phyloP scores from a whole-genome alignment of 2,329 filamentous ascomycete genomes.

The Immersiporthe knoxdaviesiana region DNA sequence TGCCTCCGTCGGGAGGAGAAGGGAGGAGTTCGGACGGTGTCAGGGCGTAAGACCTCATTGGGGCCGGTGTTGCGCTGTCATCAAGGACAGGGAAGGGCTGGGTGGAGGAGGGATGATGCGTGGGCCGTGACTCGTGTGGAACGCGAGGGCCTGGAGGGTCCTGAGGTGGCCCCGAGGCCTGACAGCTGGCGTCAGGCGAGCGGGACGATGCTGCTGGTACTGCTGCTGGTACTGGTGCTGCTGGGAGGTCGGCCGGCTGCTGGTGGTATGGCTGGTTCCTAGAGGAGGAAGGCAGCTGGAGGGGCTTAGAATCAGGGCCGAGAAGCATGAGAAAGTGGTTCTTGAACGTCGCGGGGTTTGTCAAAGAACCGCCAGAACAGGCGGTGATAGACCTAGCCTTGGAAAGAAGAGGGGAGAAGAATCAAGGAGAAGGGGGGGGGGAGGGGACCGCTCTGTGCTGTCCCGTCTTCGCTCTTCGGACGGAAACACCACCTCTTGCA shows the following conservation, averaged over 20 bases:
- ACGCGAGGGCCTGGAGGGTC: background rate
- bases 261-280: background rate
- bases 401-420: background rate
- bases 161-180: background rate
- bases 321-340: background rate
- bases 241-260: too few relatives aligned
- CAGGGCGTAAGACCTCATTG: background rate
- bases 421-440: too few relatives aligned
- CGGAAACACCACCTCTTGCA: background rate
- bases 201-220: background rate
- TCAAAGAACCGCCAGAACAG: background rate
- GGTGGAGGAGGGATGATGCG: background rate
- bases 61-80: background rate
- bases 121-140: background rate
- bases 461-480: background rate
- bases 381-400: background rate
- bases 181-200: background rate
- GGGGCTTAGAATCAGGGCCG: background rate
- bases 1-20: background rate
- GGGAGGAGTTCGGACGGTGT: background rate
- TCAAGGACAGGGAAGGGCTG: background rate
- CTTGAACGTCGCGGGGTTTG: background rate
- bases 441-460: background rate
- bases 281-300: background rate
- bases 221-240: too few relatives aligned